Conservation (phyloP, 768 basidiomycete species). For the Tubosaeta brunneosetosa region DNA sequence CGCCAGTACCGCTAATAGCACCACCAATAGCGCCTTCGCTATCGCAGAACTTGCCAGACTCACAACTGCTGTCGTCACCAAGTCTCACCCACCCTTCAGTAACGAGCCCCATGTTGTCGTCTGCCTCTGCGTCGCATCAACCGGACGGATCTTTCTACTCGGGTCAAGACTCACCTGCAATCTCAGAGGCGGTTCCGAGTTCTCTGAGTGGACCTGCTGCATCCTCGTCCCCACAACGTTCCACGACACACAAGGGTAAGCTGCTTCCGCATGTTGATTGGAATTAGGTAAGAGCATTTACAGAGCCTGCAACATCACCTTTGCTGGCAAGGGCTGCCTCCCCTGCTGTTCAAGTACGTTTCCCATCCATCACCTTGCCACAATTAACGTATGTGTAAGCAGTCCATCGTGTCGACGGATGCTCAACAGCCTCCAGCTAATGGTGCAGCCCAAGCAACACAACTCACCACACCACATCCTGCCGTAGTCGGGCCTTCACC, state of each 20-base stretch:
- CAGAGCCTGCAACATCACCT: conserved; percentile 46
- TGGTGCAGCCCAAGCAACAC: conserved; percentile 26
- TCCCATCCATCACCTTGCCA: conserved; percentile 1
- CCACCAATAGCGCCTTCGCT: conserved; percentile 36
- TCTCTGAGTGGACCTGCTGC: conserved; percentile 45
- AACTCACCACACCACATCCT: conserved; percentile 28
- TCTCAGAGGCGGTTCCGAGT: conserved; percentile 59
- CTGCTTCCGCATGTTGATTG: conserved; percentile 12
- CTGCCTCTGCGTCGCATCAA: conserved; percentile 58
- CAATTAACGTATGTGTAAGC: conserved; percentile 21
- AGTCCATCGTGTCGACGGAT: conserved; percentile 38
- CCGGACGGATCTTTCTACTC: conserved; percentile 68
- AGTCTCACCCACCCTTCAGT: conserved; percentile 83
- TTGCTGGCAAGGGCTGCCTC: conserved; percentile 40
- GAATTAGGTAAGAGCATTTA: conserved; percentile 17
- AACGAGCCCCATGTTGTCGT: conserved; percentile 78
- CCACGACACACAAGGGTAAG: conserved; percentile 47
- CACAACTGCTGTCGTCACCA: conserved; percentile 56
- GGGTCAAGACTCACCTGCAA: conserved; percentile 64
- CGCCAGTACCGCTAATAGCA: conserved; percentile 38
- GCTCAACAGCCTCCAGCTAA: conserved; percentile 36
- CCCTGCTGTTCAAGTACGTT: conserved; percentile 40
- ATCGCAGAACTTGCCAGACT: conserved; percentile 33
- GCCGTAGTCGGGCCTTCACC: conserved; percentile 42
- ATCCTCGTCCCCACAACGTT: conserved; percentile 58